Conservation (phyloP, 2,329 filamentous ascomycete genomes). For the Sclerotinia subarctica region DNA sequence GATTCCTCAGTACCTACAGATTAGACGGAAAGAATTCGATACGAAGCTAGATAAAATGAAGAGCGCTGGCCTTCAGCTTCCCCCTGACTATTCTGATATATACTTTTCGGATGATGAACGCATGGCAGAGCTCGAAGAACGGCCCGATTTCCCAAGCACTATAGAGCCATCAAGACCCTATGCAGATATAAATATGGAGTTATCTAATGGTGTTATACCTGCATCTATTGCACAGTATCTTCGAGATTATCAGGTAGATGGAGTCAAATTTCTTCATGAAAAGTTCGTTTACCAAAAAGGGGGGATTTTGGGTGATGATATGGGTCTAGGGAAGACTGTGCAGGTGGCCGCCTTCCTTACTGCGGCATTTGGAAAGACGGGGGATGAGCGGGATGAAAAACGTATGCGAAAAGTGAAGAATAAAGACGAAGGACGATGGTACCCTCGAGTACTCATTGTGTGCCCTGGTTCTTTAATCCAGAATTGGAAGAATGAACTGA, state of each 20-base stretch:
- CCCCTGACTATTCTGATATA: slow-evolving; percentile 73
- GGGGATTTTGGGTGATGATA: slow-evolving; percentile 78
- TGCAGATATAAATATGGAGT: slow-evolving; percentile 69
- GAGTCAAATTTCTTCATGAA: slow-evolving; percentile 80
- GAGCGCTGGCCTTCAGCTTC: slow-evolving; percentile 68
- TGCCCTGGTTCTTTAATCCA: slow-evolving; percentile 84
- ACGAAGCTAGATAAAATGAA: slow-evolving; percentile 55
- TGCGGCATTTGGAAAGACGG: slow-evolving; percentile 90
- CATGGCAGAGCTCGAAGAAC: slow-evolving; percentile 61
- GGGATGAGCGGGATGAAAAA: slow-evolving; percentile 79
- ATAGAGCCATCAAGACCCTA: slow-evolving; percentile 67
- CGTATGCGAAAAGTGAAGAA: slow-evolving; percentile 83
- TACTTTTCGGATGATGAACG: slow-evolving; percentile 70
- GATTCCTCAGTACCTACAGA: slow-evolving; percentile 69
- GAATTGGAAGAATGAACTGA: slow-evolving; percentile 87
- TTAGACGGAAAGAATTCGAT: slow-evolving; percentile 69
- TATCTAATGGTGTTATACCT: slow-evolving; percentile 78
- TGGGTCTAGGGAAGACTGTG: slow-evolving; percentile 95
- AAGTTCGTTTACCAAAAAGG: slow-evolving; percentile 89
- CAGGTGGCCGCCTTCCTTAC: slow-evolving; percentile 92
- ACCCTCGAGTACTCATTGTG: slow-evolving; percentile 78
- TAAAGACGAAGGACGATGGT: slow-evolving; percentile 60
- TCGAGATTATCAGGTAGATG: slow-evolving; percentile 85
- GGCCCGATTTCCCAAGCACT: slow-evolving; percentile 61
- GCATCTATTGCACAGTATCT: slow-evolving; percentile 88